Base-by-base conservation (phyloP, 495 filamentous ascomycete genomes). In the Tuber aestivum region DNA sequence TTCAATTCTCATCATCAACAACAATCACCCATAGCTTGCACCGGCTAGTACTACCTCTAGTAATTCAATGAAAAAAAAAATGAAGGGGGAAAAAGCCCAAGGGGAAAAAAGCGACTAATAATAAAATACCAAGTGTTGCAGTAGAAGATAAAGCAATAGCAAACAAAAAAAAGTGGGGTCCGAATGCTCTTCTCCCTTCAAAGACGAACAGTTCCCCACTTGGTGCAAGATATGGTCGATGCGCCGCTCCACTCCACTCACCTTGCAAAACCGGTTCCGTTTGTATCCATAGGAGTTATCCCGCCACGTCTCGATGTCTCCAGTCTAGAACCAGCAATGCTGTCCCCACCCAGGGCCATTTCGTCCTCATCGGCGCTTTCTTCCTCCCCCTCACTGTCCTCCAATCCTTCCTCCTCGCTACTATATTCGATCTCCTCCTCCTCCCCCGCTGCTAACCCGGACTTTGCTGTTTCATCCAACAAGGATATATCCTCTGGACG, bases 401-500 rank as follows among this genome's bases (percentile, higher is more conserved):
- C 85, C 56, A 79, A 78, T 18, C 80, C 84, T 48, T 83, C 81
- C 7, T 84, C 84, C 56, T 86, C 65, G 88, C 73, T 78, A n/a
- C 77, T 79, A 35, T 79, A 82, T 74, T 71, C 76, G 37, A n/a
- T 70, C 21, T 75, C 76, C 21, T 75, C 76, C 72, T 37, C 69
- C 27, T 70, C 74, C 14, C 41, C 84, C 2, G 56, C 27, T 83
- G 41, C 27, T 83, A 40, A 84, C 79, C 72, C 70, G 73, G 87
- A 91, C 27, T 85, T 83, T 44, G 88, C 83, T 76, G 89, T 89
- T 85, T 99, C 95, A 74, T 99, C 94, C 70, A 98, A 85, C 79
- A 95, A 91, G 27, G 84, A 88, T 69, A 97, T 86, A 79, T 97
- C 90, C 12, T 86, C 86, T 0, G 96, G 95, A 82, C 92, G 91